Base-by-base conservation (phyloP, 495 filamentous ascomycete genomes). In the Penicillium alfredii region DNA sequence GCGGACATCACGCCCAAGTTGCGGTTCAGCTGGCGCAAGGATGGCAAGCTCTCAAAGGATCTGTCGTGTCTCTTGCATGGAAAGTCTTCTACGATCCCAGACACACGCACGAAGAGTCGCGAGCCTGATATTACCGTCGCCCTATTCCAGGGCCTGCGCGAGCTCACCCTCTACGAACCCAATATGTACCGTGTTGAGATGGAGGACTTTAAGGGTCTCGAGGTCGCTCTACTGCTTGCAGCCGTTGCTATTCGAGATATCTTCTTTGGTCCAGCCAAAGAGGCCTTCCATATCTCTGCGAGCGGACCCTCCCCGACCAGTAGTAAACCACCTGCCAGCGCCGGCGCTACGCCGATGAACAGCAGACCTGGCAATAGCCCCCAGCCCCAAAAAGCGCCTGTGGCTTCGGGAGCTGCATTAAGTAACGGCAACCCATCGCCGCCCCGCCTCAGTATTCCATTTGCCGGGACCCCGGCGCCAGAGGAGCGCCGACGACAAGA, bases 61-160 rank as follows among this genome's bases (percentile, higher is more conserved):
- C 74, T 92, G 54, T 81, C 86, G 0, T 94, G 86, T 55, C 78
- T 79, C 41, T 65, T 94, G 49, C 81, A 81, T 2, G 89, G 88
- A 6, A 87, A 80, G 40, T 82, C 77, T 0, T 74, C 82, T 0
- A 68, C 72, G 20, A 55, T 65, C 0, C 73, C 79, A 17, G 78
- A 79, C 17, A 74, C 67, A n/a, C 74, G 73, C 40, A 69, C 77
- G 51, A 88, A 84, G 66, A 79, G 71, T 58, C 84, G 81, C 49
- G 93, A 98, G 60, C 90, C 92, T 6, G 92, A 97, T 62, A 96
- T 97, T 45, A 88, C 86, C 4, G 69, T 97, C 11, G 86, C 85
- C 0, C 69, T 97, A 37, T 95, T 90, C 67, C 60, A 71, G 21
- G 61, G 67, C 1, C 56, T 84, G 19, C 74, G 71, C 19, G 82